Evolutionary conservation across 352 stramenopile genomes (phyloP).

Genomic region (Globisporangium carolinianum): DNA sequence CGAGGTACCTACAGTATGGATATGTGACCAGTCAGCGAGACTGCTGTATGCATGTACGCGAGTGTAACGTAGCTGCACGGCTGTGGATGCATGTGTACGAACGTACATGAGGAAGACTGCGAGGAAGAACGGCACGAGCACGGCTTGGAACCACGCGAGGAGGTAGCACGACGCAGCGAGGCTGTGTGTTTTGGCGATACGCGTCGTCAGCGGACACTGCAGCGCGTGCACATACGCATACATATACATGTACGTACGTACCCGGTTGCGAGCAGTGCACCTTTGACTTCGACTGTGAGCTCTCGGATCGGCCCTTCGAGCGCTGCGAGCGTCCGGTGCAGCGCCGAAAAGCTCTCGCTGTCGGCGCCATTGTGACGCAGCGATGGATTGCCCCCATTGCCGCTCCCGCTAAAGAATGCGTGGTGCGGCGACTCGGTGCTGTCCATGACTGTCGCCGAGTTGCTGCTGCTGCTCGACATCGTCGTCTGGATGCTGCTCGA

Average conservation of each 20-base stretch:
- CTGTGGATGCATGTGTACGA: background rate
- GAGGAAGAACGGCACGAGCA: conserved; percentile 84
- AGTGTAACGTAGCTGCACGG: no score
- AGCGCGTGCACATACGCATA: background rate
- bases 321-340: conserved; percentile 44
- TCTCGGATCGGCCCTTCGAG: conserved; percentile 63
- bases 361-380: conserved; percentile 28
- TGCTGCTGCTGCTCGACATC: conserved; percentile 6
- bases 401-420: conserved; percentile 1
- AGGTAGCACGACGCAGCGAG: conserved; percentile 74
- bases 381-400: conserved; percentile 5
- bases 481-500: conserved; percentile 43
- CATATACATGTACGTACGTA: conserved; percentile 17
- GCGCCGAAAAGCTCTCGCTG: conserved; percentile 15
- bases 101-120: conserved; percentile 83
- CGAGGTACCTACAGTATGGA: conserved; percentile 51
- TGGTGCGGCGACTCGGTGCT: conserved; percentile 6
- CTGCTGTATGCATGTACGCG: background rate
- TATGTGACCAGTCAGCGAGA: background rate
- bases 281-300: conserved; percentile 75
- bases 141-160: conserved; percentile 79
- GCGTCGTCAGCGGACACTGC: no score
- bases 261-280: conserved; percentile 75
- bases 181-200: conserved; percentile 14
- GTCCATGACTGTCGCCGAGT: conserved; percentile 6